phyloP scores from a whole-genome alignment of 805 yeast genomes.

The Ogataea paraovalis region DNA sequence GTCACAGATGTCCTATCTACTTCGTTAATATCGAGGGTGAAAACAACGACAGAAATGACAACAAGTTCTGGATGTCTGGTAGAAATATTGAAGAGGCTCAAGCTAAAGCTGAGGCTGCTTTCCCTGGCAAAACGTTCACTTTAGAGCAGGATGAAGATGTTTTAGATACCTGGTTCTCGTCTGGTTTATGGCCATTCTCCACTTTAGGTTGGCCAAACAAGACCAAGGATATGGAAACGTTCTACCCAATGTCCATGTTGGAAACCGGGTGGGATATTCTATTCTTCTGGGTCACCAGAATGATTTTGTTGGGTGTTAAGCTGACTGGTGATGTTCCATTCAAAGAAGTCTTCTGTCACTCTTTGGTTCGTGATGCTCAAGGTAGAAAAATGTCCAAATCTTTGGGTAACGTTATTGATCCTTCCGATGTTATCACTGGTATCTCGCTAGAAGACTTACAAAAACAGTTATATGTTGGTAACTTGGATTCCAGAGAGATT shows the following conservation, averaged over 20 bases:
- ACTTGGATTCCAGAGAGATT: conserved; percentile 84
- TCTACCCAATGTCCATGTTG: conserved; percentile 88
- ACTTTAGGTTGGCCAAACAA: conserved; percentile 93
- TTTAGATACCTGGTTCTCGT: conserved; percentile 97
- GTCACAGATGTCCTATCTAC: conserved; percentile 97
- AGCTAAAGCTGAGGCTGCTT: conserved; percentile 70
- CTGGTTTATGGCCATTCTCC: conserved; percentile 97
- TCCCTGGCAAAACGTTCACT: conserved; percentile 64
- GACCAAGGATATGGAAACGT: conserved; percentile 67
- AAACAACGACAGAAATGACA: conserved; percentile 57
- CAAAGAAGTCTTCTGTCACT: conserved; percentile 96
- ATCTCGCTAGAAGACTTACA: conserved; percentile 76
- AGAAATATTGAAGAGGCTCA: conserved; percentile 78
- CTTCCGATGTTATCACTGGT: conserved; percentile 90
- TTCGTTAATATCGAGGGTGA: conserved; percentile 78
- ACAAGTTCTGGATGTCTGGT: conserved; percentile 88
- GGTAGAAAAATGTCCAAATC: conserved; percentile 99
- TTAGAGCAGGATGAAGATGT: conserved; percentile 97
- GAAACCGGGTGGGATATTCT: conserved; percentile 99
- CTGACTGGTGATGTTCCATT: conserved; percentile 90
- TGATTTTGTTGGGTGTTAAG: conserved; percentile 88
- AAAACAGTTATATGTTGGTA: conserved; percentile 72
- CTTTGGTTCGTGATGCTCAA: conserved; percentile 97
- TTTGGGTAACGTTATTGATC: conserved; percentile 94
- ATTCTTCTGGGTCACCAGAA: conserved; percentile 98